These are phyloP conservation scores for Saccharomycopsis lassenensis DNA, from an alignment of 805 yeast genomes.

Conservation along the genomic window DNA sequence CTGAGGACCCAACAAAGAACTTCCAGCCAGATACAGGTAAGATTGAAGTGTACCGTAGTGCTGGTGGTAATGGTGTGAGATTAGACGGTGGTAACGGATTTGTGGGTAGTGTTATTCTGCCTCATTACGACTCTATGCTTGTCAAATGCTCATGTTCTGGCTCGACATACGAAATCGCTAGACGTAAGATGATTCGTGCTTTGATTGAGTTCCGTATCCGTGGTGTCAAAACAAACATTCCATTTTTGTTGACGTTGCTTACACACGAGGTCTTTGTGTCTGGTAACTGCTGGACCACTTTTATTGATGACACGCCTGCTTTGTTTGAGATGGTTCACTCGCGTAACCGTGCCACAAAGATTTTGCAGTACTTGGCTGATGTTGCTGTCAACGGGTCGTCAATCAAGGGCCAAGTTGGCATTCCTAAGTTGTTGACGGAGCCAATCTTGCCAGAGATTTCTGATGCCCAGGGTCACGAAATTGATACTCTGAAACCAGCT, in stretches of 20 bases:
- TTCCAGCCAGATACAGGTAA: slow-evolving; percentile 99
- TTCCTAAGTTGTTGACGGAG: slow-evolving; percentile 69
- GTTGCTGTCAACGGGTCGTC: slow-evolving; percentile 93
- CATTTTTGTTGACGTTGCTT: slow-evolving; percentile 82
- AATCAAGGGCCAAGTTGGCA: slow-evolving; percentile 90
- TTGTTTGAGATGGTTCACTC: slow-evolving; percentile 90
- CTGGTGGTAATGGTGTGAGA: slow-evolving; percentile 99
- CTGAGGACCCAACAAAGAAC: slow-evolving; percentile 93
- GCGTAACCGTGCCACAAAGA: slow-evolving; percentile 93
- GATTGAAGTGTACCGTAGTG: slow-evolving; percentile 93
- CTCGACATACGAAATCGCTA: slow-evolving; percentile 88
- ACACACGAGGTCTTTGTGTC: slow-evolving; percentile 80
- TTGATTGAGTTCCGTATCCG: slow-evolving; percentile 95
- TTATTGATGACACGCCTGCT: slow-evolving; percentile 95
- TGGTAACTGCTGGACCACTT: slow-evolving; percentile 96
- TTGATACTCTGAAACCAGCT: slow-evolving; percentile 42
- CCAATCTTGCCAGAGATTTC: slow-evolving; percentile 68
- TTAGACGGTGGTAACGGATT: slow-evolving; percentile 98
- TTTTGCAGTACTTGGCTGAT: slow-evolving; percentile 85
- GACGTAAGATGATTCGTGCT: slow-evolving; percentile 96
- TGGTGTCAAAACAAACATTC: slow-evolving; percentile 98
- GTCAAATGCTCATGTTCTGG: slow-evolving; percentile 98
- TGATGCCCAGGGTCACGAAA: slow-evolving; percentile 44
- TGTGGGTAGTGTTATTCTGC: slow-evolving; percentile 93
- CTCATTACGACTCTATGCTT: slow-evolving; percentile 96